Conservation (phyloP, 768 basidiomycete species). For the Kwoniella dendrophila region DNA sequence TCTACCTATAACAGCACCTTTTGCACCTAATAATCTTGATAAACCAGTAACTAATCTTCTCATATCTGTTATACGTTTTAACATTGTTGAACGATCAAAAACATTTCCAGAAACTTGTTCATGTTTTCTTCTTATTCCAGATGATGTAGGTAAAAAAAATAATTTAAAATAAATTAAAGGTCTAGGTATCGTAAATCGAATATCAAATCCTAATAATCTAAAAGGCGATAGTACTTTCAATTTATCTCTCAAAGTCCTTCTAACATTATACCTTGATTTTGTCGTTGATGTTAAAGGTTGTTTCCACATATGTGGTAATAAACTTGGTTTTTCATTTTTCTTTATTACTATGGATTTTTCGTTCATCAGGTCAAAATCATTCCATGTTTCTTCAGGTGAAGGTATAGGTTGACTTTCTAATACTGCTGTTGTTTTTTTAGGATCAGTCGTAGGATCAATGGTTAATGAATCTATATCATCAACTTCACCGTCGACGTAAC, state of each 20-base stretch:
- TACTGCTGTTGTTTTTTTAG: conserved; percentile 28
- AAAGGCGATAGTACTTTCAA: conserved; percentile 2
- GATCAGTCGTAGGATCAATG: conserved; percentile 56
- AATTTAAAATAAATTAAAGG: conserved; percentile 38
- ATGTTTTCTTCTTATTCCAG: conserved; percentile 32
- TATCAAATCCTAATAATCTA: too few relatives aligned
- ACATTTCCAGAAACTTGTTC: conserved; percentile 30
- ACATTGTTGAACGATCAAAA: conserved; percentile 59
- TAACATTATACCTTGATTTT: neutral
- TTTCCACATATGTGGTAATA: conserved; percentile 15
- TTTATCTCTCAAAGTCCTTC: conserved; percentile 1
- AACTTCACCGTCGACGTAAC: conserved; percentile 78
- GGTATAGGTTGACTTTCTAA: conserved; percentile 13
- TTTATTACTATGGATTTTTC: conserved; percentile 25
- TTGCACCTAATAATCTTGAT: conserved; percentile 72
- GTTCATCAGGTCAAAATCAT: conserved; percentile 29
- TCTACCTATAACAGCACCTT: conserved; percentile 78
- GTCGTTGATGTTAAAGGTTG: neutral
- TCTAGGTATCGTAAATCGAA: conserved; percentile 12
- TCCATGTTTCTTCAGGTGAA: conserved; percentile 1
- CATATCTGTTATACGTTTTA: conserved; percentile 77
- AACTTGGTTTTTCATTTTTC: conserved; percentile 6
- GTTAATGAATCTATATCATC: conserved; percentile 74
- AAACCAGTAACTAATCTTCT: conserved; percentile 78
- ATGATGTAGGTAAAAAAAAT: conserved; percentile 48